A percentile compares a stretch with the other conserved stretches of the same genome.
Evolutionary conservation across 176 grass and related monocot species (phyloP).

Genomic region (Canna indica): DNA sequence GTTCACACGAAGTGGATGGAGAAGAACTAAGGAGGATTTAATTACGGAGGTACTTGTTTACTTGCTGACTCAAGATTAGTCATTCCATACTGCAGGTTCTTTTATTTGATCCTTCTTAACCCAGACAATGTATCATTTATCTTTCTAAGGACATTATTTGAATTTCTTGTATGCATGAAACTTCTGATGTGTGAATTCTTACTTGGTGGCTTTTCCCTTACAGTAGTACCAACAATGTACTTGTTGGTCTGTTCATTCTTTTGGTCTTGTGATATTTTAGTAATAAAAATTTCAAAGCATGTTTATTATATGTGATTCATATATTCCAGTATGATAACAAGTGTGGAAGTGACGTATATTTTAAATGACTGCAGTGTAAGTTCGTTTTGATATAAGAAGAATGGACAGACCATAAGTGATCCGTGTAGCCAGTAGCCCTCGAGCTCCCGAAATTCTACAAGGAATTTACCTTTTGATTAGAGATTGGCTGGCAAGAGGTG

Average conservation of each 20-base stretch:
- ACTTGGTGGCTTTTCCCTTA: neutral
- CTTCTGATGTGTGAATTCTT: neutral
- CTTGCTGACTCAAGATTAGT: constrained; percentile 22
- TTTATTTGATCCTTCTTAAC: constrained; percentile 23
- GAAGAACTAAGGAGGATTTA: constrained; percentile 87
- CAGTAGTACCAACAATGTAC: neutral
- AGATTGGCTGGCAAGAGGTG: no score
- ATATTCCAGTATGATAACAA: neutral
- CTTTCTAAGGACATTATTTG: neutral
- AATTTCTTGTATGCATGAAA: neutral
- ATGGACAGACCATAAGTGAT: no score
- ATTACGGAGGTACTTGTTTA: constrained; percentile 64
- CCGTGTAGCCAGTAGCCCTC: no score
- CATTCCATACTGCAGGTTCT: constrained; percentile 17
- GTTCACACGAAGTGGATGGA: constrained; percentile 89
- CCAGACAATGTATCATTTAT: constrained; percentile 3
- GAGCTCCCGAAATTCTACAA: no score
- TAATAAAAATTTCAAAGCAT: neutral
- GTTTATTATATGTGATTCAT: neutral
- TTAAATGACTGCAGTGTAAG: no score
- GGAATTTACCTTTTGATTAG: no score
- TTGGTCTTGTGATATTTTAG: neutral
- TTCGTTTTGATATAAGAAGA: no score
- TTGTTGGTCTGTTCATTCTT: neutral
- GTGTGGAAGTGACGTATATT: no score